Percentiles rank a stretch among this genome's conserved stretches.
Evolutionary conservation across 1,284 basidiomycete genomes (phyloP).

Genomic region (Cryptococcus deneoformans): DNA sequence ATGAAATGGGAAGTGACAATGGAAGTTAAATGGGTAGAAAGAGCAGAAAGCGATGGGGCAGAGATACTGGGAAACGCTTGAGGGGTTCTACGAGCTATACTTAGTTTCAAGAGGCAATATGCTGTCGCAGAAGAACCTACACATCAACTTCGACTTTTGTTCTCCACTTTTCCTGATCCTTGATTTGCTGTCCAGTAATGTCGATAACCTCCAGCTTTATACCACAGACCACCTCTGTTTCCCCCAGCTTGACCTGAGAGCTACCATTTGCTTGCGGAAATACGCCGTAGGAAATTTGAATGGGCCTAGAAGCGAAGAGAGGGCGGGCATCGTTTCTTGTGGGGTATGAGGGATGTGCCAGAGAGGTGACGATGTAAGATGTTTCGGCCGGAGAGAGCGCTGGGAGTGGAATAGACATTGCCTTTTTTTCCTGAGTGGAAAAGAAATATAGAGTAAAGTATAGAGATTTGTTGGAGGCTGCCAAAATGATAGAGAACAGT

Average conservation of each 20-base stretch:
- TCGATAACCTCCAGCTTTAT: slow-evolving; percentile 46
- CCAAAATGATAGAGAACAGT: neutral
- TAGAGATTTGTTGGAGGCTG: neutral
- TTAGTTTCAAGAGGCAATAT: neutral
- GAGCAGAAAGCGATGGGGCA: slow-evolving; percentile 18
- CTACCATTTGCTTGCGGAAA: slow-evolving; percentile 47
- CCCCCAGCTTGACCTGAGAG: slow-evolving; percentile 38
- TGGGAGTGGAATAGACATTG: slow-evolving; percentile 12
- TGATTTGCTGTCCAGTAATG: slow-evolving; percentile 13
- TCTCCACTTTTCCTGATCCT: slow-evolving; percentile 30
- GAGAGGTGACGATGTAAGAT: slow-evolving; percentile 45
- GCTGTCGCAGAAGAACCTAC: slow-evolving; percentile 24
- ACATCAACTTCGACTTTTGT: slow-evolving; percentile 47
- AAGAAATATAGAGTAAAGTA: neutral
- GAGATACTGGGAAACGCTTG: slow-evolving; percentile 40
- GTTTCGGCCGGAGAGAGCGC: slow-evolving; percentile 45
- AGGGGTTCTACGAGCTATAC: slow-evolving; percentile 30
- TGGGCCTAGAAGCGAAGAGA: slow-evolving; percentile 32
- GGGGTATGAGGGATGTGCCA: slow-evolving; percentile 33
- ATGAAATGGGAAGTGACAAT: slow-evolving; percentile 43
- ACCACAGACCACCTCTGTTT: slow-evolving; percentile 46
- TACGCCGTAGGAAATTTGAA: slow-evolving; percentile 41
- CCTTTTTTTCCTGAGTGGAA: neutral
- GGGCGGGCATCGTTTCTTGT: slow-evolving; percentile 41
- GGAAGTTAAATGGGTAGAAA: slow-evolving; percentile 36